Conservation (phyloP, 257 asterid species). For the Rubia yunnanensis region DNA sequence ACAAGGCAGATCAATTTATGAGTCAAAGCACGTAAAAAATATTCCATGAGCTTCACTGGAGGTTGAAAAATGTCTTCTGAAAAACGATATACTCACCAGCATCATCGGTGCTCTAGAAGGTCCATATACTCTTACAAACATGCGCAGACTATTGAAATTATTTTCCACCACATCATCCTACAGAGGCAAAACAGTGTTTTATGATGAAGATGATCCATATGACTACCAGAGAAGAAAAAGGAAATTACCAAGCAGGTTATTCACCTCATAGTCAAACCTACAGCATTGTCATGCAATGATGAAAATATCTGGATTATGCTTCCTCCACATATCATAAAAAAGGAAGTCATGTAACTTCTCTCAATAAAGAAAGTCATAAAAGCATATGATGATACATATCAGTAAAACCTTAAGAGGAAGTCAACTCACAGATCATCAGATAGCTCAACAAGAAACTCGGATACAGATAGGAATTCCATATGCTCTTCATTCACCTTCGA, state of each 20-base stretch:
- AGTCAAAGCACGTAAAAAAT: too few species aligned
- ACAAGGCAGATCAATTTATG: not conserved
- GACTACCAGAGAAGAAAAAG: not conserved
- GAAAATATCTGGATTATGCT: conserved; percentile 21
- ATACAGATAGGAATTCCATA: conserved; percentile 81
- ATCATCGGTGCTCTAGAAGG: conserved; percentile 68
- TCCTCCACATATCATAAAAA: conserved; percentile 29
- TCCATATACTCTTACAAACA: conserved; percentile 71
- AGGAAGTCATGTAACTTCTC: conserved; percentile 6
- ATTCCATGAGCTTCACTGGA: not conserved
- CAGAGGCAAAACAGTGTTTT: conserved; percentile 2
- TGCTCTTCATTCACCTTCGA: conserved; percentile 79
- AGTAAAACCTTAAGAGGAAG: conserved; percentile 14
- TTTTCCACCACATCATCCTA: conserved; percentile 79
- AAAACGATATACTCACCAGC: conserved; percentile 48
- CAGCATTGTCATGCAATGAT: conserved; percentile 24
- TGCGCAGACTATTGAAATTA: conserved; percentile 75
- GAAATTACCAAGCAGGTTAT: conserved; percentile 12
- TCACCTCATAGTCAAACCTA: conserved; percentile 95
- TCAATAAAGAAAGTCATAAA: not conserved
- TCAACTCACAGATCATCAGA: conserved; percentile 85
- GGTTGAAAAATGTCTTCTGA: not conserved
- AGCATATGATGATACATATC: not conserved
- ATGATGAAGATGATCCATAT: conserved; percentile 2
- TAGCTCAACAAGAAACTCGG: conserved; percentile 89